Conservation (phyloP, 2,329 filamentous ascomycete species). For the Colletotrichum incanum region DNA sequence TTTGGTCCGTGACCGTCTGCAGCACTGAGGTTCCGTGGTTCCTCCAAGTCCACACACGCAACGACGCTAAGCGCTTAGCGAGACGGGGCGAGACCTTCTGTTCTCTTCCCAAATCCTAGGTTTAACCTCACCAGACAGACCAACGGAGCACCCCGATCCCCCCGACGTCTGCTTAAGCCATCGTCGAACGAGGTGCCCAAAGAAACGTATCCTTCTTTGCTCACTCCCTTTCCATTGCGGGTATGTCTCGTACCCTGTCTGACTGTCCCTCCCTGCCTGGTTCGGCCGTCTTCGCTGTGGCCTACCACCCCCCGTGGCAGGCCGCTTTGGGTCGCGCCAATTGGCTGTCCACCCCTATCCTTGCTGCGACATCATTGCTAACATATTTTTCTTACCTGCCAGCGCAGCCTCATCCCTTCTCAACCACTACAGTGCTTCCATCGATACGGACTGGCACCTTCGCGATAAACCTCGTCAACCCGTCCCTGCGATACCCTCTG, state of each 20-base stretch:
- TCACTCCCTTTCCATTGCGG: conserved; percentile 33
- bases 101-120: conserved; percentile 44
- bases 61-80: conserved; percentile 49
- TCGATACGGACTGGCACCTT: conserved; percentile 9
- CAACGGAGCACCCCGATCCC: conserved; percentile 16
- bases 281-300: neutral
- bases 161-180: conserved; percentile 25
- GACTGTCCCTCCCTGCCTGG: neutral
- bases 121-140: conserved; percentile 32
- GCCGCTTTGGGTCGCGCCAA: conserved; percentile 33
- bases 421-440: conserved; percentile 6
- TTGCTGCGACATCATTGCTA: conserved; percentile 43
- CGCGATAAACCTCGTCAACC: conserved; percentile 3
- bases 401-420: conserved; percentile 38
- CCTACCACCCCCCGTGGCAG: conserved; percentile 6
- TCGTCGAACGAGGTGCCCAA: conserved; percentile 34
- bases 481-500: conserved; percentile 19
- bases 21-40: conserved; percentile 11
- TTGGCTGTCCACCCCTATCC: conserved; percentile 44
- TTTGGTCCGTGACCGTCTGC: conserved; percentile 34
- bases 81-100: conserved; percentile 45
- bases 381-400: conserved; percentile 40
- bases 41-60: conserved; percentile 24
- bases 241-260: conserved; percentile 26
- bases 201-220: conserved; percentile 13